Conservation (phyloP, 495 filamentous ascomycete genomes). For the Collariella sp. region DNA sequence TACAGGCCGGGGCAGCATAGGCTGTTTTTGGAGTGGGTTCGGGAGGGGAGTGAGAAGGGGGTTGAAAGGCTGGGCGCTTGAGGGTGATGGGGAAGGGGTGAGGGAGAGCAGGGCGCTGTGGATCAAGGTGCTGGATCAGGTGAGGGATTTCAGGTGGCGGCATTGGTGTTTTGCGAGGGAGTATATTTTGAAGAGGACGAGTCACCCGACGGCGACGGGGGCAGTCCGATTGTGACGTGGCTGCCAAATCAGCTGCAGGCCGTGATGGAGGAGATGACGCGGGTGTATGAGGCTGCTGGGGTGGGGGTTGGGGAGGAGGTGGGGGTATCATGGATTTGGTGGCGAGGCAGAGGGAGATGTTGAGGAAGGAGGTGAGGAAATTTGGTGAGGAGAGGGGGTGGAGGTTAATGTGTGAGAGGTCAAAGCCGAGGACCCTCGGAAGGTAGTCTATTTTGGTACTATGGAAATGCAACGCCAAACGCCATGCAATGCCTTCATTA, state of each 20-base stretch:
- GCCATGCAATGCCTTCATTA: not conserved
- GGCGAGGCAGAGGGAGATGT: slow-evolving; percentile 55
- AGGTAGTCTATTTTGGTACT: not conserved
- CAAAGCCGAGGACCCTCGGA: not conserved
- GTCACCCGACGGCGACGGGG: slow-evolving; percentile 84
- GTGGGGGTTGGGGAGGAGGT: slow-evolving; percentile 29
- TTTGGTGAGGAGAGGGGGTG: slow-evolving; percentile 69
- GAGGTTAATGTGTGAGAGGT: not conserved
- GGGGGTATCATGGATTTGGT: slow-evolving; percentile 64
- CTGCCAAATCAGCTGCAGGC: slow-evolving; percentile 76
- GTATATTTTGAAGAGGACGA: slow-evolving; percentile 79
- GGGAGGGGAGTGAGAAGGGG: slow-evolving; percentile 44
- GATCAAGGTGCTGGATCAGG: slow-evolving; percentile 66
- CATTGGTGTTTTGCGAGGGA: slow-evolving; percentile 94
- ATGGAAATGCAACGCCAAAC: not conserved
- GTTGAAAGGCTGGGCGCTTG: slow-evolving; percentile 54
- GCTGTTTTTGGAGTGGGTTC: slow-evolving; percentile 67
- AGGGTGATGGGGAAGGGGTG: slow-evolving; percentile 26
- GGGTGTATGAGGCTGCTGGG: slow-evolving; percentile 46
- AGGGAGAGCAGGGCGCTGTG: slow-evolving; percentile 49
- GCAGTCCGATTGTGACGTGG: slow-evolving; percentile 88
- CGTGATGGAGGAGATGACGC: slow-evolving; percentile 66
- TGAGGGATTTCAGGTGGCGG: slow-evolving; percentile 85
- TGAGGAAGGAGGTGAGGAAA: slow-evolving; percentile 69
- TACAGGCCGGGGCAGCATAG: slow-evolving; percentile 83